A percentile compares a stretch with the other conserved stretches of the same genome.
Evolutionary conservation across 2,329 filamentous ascomycete species (phyloP).

Genomic region (Hysterium pulicare): DNA sequence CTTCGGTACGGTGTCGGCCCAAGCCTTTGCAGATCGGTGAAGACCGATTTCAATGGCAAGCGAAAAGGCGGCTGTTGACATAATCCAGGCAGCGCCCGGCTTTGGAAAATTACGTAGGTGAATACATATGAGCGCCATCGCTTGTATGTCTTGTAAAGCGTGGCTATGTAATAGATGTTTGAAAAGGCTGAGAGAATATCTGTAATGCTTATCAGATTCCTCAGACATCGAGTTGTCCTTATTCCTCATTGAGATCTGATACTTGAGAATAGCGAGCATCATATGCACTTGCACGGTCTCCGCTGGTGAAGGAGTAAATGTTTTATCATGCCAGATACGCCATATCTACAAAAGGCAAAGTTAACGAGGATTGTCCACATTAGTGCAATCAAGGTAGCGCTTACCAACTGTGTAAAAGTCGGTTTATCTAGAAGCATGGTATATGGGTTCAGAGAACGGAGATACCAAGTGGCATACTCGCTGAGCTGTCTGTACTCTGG

Average conservation of each 20-base stretch:
- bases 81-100: constrained; percentile 68
- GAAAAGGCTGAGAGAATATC: constrained; percentile 68
- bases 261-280: constrained; percentile 74
- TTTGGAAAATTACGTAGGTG: constrained; percentile 77
- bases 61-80: constrained; percentile 62
- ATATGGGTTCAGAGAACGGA: constrained; percentile 68
- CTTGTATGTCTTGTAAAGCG: constrained; percentile 67
- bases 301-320: constrained; percentile 59
- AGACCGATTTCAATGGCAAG: constrained; percentile 72
- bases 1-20: constrained; percentile 43
- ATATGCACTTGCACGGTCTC: constrained; percentile 73
- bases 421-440: constrained; percentile 75
- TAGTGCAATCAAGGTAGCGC: constrained; percentile 17
- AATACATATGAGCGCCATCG: constrained; percentile 65
- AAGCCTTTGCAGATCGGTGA: constrained; percentile 66
- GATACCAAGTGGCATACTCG: constrained; percentile 71
- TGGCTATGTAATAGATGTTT: constrained; percentile 61
- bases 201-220: constrained; percentile 73
- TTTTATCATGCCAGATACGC: constrained; percentile 67
- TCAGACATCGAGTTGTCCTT: constrained; percentile 53
- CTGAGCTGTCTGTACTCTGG: constrained; percentile 63
- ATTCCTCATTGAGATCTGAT: constrained; percentile 72
- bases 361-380: background rate
- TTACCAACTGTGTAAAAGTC: constrained; percentile 65
- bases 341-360: constrained; percentile 54